phyloP scores from a whole-genome alignment of 139 green algal species.

The Haematococcus sp. region DNA sequence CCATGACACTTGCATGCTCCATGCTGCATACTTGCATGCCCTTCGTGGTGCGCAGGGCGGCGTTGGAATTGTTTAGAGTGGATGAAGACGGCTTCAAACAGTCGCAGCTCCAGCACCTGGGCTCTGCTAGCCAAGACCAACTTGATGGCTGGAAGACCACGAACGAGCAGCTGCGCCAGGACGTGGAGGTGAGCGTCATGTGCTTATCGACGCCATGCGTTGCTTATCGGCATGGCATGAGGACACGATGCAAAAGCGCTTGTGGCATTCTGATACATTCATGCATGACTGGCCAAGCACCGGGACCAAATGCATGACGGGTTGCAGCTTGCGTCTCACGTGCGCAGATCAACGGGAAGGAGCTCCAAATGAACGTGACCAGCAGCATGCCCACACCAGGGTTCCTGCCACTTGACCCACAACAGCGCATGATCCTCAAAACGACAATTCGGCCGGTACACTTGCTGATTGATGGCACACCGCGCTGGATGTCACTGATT shows the following conservation, averaged over 20 bases:
- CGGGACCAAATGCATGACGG: too few relatives aligned
- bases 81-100: conserved; percentile 23
- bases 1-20: background rate
- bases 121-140: conserved; percentile 7
- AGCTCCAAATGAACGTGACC: conserved; percentile 20
- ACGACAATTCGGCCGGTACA: conserved; percentile 20
- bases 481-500: conserved; percentile 21
- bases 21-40: background rate
- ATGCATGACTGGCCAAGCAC: too few relatives aligned
- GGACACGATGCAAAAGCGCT: background rate
- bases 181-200: conserved; percentile 19
- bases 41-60: conserved; percentile 20
- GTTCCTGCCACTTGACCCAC: conserved; percentile 15
- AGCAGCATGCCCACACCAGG: conserved; percentile 21
- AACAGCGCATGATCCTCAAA: conserved; percentile 22
- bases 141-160: conserved; percentile 20
- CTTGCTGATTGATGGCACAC: background rate
- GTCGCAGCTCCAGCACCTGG: conserved; percentile 28
- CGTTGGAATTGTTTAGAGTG: conserved; percentile 32
- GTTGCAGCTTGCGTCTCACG: too few relatives aligned
- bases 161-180: conserved; percentile 30
- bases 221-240: too few relatives aligned
- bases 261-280: background rate
- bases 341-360: conserved; percentile 31
- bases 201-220: too few relatives aligned